phyloP scores from a whole-genome alignment of 2,329 filamentous ascomycete genomes.

The Sporothrix mexicana region DNA sequence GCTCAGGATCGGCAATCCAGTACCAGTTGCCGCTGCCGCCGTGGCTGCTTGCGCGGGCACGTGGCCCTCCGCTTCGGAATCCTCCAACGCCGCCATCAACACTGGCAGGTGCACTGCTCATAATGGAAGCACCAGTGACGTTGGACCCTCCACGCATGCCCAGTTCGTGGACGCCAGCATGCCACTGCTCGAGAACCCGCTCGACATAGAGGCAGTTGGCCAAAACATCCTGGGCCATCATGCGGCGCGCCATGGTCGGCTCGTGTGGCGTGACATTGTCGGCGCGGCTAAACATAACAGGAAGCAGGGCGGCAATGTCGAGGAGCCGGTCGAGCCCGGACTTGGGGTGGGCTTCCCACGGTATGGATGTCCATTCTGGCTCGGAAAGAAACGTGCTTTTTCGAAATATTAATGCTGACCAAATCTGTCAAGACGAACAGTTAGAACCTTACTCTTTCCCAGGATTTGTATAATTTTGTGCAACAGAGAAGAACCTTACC shows the following conservation, averaged over 20 bases:
- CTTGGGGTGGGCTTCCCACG: conserved; percentile 60
- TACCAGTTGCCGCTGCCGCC: conserved; percentile 39
- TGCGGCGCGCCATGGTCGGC: conserved; percentile 50
- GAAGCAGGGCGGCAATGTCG: conserved; percentile 56
- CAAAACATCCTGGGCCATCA: conserved; percentile 56
- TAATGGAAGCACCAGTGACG: conserved; percentile 27
- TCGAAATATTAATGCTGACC: conserved; percentile 56
- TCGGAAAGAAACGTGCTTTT: conserved; percentile 58
- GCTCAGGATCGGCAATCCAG: conserved; percentile 48
- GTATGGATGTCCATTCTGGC: conserved; percentile 57
- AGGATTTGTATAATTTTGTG: not conserved
- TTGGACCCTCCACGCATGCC: conserved; percentile 34
- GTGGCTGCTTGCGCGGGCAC: conserved; percentile 33
- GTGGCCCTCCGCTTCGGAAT: not conserved
- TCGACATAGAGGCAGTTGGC: conserved; percentile 56
- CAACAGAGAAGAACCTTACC: conserved; percentile 47
- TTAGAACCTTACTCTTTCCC: not conserved
- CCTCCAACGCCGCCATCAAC: not conserved
- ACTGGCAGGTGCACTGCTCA: not conserved
- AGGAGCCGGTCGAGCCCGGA: conserved; percentile 58
- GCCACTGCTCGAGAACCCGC: conserved; percentile 56
- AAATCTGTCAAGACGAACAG: conserved; percentile 51
- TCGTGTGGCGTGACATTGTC: conserved; percentile 51
- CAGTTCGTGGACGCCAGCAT: conserved; percentile 42
- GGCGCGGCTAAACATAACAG: conserved; percentile 53